A percentile compares a stretch with the other conserved stretches of the same genome.
Conservation (phyloP, 2,329 filamentous ascomycete genomes). For the Colletotrichum eleusines region DNA sequence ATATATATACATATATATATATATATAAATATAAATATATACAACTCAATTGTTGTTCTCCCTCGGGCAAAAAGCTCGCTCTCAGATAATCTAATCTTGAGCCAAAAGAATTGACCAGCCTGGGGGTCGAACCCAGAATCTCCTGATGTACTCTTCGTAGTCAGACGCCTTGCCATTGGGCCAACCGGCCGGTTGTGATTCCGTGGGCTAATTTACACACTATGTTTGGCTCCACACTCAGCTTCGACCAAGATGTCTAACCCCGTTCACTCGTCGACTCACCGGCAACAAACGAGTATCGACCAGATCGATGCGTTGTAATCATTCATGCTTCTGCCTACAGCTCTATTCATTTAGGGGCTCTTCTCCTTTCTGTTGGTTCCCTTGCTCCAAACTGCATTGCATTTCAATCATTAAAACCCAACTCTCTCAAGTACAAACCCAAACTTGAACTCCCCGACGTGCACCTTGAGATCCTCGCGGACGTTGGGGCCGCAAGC, state of each 20-base stretch:
- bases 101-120: conserved; percentile 35
- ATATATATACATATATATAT: too few species aligned
- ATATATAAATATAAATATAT: too few species aligned
- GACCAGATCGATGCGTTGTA: too few species aligned
- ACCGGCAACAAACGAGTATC: not conserved
- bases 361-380: not conserved
- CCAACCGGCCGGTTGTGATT: conserved; percentile 44
- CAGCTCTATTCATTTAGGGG: conserved; percentile 1
- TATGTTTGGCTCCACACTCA: accelerated
- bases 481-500: conserved; percentile 63
- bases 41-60: too few species aligned
- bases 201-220: accelerated
- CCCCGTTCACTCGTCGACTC: not conserved
- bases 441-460: conserved; percentile 55
- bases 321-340: not conserved
- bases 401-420: conserved; percentile 17
- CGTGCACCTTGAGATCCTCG: conserved; percentile 58
- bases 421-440: conserved; percentile 55
- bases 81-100: too few species aligned
- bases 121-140: conserved; percentile 42
- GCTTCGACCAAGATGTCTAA: not conserved
- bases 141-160: conserved; percentile 49
- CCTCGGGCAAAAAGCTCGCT: too few species aligned
- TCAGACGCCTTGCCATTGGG: conserved; percentile 59
- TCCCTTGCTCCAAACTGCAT: not conserved